These are phyloP conservation scores for Mediolabrus comicus DNA, from an alignment of 108 stramenopile species.

Conservation along the genomic window DNA sequence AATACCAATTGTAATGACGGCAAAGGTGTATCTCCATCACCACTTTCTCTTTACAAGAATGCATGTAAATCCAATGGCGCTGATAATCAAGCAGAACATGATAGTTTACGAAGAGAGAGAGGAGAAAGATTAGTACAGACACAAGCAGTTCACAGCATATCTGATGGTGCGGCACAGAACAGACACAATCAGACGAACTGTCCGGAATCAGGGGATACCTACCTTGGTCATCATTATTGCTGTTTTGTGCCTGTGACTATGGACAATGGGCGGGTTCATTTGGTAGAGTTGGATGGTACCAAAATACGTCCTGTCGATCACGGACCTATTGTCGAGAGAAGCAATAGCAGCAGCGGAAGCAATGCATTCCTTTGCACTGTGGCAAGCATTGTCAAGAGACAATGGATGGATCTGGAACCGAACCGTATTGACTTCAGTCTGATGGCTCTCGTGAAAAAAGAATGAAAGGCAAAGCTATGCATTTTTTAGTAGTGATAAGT, in stretches of 20 bases:
- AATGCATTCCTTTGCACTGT: background rate
- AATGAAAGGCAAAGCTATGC: background rate
- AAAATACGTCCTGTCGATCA: background rate
- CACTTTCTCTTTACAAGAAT: background rate
- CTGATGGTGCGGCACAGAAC: background rate
- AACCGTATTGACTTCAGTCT: constrained; percentile 4
- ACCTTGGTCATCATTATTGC: constrained; percentile 6
- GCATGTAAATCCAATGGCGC: background rate
- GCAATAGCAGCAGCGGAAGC: background rate
- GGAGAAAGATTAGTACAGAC: background rate
- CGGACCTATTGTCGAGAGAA: background rate
- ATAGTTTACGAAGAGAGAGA: background rate
- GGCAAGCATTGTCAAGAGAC: background rate
- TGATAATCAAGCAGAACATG: background rate
- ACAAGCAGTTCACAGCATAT: background rate
- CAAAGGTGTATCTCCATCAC: background rate
- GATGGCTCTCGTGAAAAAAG: constrained; percentile 4
- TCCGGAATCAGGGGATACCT: background rate
- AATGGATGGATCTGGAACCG: constrained; percentile 1
- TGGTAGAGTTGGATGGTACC: constrained; percentile 4
- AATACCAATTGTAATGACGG: background rate
- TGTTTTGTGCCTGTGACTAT: background rate
- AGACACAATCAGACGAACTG: background rate
- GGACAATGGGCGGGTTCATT: background rate
- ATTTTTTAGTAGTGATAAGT: background rate